Percentiles rank a stretch among this genome's conserved stretches.
phyloP scores from a whole-genome alignment of 257 asterid species.

The Fraxinus excelsior region DNA sequence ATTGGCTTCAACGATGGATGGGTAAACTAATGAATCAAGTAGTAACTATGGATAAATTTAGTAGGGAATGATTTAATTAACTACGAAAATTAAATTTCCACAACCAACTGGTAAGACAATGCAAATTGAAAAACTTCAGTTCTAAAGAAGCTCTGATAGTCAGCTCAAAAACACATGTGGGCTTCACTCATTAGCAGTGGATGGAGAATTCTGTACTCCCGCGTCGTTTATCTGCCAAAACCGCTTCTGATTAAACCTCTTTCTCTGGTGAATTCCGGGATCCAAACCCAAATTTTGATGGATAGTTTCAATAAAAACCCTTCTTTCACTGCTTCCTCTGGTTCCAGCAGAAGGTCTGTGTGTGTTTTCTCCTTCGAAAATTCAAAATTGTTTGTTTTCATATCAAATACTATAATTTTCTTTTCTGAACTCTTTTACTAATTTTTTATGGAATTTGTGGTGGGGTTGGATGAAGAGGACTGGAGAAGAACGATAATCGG shows the following conservation, averaged over 20 bases:
- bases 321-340: slow-evolving; percentile 43
- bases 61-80: no score
- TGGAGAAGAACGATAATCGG: slow-evolving; percentile 36
- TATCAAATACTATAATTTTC: background rate
- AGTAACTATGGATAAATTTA: no score
- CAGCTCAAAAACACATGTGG: slow-evolving; percentile 24
- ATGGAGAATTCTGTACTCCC: slow-evolving; percentile 39
- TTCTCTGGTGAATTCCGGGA: slow-evolving; percentile 27
- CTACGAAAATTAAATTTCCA: no score
- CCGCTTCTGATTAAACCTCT: slow-evolving; percentile 19
- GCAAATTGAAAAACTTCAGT: background rate
- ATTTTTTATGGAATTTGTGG: slow-evolving; percentile 29
- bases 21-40: no score
- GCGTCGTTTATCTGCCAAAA: slow-evolving; percentile 28
- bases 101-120: no score
- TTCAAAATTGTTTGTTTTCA: background rate
- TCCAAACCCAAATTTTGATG: slow-evolving; percentile 40
- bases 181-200: slow-evolving; percentile 22
- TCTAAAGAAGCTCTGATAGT: background rate
- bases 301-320: slow-evolving; percentile 37
- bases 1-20: no score
- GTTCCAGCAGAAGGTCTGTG: slow-evolving; percentile 49
- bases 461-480: slow-evolving; percentile 53
- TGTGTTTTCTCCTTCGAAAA: background rate
- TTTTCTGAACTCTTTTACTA: background rate